Percentiles rank a stretch among this genome's conserved stretches.
Evolutionary conservation across 768 basidiomycete species (phyloP).

Genomic region (Leccinellum albellum): DNA sequence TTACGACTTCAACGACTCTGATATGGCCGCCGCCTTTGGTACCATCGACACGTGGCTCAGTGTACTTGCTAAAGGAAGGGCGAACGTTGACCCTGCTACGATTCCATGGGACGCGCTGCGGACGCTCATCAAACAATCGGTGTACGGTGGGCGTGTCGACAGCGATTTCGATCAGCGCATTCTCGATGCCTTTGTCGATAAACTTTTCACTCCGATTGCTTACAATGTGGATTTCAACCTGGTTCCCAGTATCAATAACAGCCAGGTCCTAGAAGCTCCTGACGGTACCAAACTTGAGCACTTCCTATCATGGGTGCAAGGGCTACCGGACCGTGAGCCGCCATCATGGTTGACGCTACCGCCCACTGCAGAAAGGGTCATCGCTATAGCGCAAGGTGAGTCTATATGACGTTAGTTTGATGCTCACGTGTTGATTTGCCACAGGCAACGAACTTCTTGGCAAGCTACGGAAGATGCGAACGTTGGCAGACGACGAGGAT

Average conservation of each 20-base stretch:
- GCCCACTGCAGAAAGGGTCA: conserved; percentile 86
- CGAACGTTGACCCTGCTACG: conserved; percentile 86
- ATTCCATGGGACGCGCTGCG: conserved; percentile 98
- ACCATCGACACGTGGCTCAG: conserved; percentile 92
- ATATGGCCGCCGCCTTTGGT: conserved; percentile 87
- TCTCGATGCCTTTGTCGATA: conserved; percentile 89
- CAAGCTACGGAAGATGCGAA: conserved; percentile 92
- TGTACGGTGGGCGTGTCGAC: conserved; percentile 92
- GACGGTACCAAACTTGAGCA: conserved; percentile 92
- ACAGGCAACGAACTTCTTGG: conserved; percentile 76
- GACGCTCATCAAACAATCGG: conserved; percentile 89
- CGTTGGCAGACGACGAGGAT: conserved; percentile 82
- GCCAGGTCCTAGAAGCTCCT: conserved; percentile 63
- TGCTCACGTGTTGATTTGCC: conserved; percentile 3
- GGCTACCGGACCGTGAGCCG: conserved; percentile 87
- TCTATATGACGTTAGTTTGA: not conserved
- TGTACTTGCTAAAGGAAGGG: conserved; percentile 74
- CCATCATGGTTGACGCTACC: conserved; percentile 94
- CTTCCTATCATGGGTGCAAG: conserved; percentile 87
- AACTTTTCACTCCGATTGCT: conserved; percentile 79
- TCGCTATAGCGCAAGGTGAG: conserved; percentile 86
- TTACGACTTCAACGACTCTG: conserved; percentile 99
- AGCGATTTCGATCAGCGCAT: conserved; percentile 94
- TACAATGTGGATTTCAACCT: conserved; percentile 94
- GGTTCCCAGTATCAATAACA: conserved; percentile 60